Percentiles rank a stretch among this genome's conserved stretches.
These are phyloP conservation scores for Jatropha multifida DNA, from an alignment of 441 rosid species.

Conservation along the genomic window DNA sequence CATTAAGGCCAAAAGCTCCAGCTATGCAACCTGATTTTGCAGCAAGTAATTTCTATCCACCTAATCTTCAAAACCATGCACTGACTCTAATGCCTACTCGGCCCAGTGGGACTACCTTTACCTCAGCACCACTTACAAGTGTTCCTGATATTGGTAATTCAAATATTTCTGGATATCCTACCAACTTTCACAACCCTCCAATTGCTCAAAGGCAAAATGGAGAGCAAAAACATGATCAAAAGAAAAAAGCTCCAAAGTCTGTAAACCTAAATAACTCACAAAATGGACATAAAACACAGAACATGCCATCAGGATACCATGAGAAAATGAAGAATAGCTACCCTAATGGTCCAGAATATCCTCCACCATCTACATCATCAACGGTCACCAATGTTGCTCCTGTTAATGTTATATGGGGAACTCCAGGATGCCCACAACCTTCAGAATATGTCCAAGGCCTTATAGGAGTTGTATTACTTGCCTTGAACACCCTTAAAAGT, in stretches of 20 bases:
- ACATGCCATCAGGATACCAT: constrained; percentile 12
- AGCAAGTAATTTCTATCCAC: constrained; percentile 14
- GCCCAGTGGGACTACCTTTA: constrained; percentile 6
- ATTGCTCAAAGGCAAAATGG: constrained; percentile 27
- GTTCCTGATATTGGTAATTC: constrained; percentile 27
- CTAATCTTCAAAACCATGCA: constrained; percentile 16
- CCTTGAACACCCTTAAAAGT: constrained; percentile 38
- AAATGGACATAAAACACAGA: constrained; percentile 27
- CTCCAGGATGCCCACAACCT: constrained; percentile 37
- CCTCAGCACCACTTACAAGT: constrained; percentile 13
- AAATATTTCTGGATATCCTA: constrained; percentile 22
- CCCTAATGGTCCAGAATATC: constrained; percentile 13
- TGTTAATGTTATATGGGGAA: constrained; percentile 32
- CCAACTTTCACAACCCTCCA: constrained; percentile 25
- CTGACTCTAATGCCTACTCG: neutral
- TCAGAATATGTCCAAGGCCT: constrained; percentile 33
- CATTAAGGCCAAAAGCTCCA: constrained; percentile 27
- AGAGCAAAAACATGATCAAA: constrained; percentile 24
- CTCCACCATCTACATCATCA: constrained; percentile 23
- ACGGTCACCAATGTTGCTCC: constrained; percentile 6
- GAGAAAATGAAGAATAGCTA: constrained; percentile 16
- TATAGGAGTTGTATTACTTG: constrained; percentile 40
- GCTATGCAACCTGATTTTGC: constrained; percentile 21
- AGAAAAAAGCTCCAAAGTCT: constrained; percentile 22
- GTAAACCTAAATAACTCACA: constrained; percentile 14